Evolutionary conservation across 257 asterid species (phyloP).

Genomic region (Euphrasia confusa): DNA sequence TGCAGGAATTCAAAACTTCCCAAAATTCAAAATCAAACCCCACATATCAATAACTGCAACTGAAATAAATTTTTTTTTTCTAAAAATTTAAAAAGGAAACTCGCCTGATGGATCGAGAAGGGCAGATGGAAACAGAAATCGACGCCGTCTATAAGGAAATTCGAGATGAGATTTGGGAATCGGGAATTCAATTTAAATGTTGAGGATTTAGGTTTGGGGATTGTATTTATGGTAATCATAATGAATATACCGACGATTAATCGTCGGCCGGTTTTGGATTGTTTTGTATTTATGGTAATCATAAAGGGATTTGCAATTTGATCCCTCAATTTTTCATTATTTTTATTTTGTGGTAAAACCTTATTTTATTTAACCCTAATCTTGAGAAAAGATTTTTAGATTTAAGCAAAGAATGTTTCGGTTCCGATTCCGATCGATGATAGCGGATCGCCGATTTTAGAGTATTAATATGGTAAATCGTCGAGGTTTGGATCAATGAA

Average conservation of each 20-base stretch:
- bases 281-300: not conserved
- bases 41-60: not conserved
- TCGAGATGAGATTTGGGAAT: conserved; percentile 18
- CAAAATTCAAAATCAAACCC: not conserved
- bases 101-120: conserved; percentile 44
- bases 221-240: conserved; percentile 27
- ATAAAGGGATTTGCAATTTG: no score
- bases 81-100: not conserved
- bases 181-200: conserved; percentile 6
- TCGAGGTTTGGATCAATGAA: no score
- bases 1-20: not conserved
- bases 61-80: not conserved
- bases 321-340: not conserved
- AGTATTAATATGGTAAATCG: no score
- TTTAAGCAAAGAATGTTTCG: no score
- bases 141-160: conserved; percentile 22
- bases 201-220: conserved; percentile 21
- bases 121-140: conserved; percentile 42
- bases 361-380: no score
- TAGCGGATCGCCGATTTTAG: no score
- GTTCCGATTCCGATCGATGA: no score
- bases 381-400: no score
- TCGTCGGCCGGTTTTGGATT: not conserved
- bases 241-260: conserved; percentile 23
- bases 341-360: no score